Evolutionary conservation across 2,329 filamentous ascomycete species (phyloP).

Genomic region (Nectriaceae sp.): DNA sequence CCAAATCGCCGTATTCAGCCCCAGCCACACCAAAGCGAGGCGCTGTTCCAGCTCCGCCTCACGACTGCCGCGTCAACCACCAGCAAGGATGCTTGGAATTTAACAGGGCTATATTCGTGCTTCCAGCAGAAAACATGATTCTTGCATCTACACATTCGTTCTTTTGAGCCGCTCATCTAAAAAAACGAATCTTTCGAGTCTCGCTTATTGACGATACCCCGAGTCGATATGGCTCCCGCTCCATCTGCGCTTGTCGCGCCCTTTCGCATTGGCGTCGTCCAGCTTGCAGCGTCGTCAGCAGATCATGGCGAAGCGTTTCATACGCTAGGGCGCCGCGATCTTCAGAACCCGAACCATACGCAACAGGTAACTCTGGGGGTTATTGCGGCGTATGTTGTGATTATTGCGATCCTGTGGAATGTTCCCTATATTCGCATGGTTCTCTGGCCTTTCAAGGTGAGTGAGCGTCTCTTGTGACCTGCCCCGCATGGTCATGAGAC

Average conservation of each 20-base stretch:
- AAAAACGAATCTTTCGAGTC: too few relatives aligned
- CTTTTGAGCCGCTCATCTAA: neutral
- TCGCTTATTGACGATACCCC: too few relatives aligned
- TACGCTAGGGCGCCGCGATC: slow-evolving; percentile 49
- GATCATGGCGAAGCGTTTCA: slow-evolving; percentile 14
- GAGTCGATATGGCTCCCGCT: slow-evolving; percentile 19
- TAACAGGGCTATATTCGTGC: too few relatives aligned
- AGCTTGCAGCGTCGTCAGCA: slow-evolving; percentile 8
- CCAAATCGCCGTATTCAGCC: neutral
- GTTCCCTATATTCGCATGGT: slow-evolving; percentile 73
- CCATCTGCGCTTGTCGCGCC: slow-evolving; percentile 15
- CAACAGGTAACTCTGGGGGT: slow-evolving; percentile 72
- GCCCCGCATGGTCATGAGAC: neutral
- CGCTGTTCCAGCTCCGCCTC: slow-evolving; percentile 32
- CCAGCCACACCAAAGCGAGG: slow-evolving; percentile 28
- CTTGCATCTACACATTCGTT: slow-evolving; percentile 1
- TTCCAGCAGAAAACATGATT: too few relatives aligned
- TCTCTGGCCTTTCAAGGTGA: slow-evolving; percentile 79
- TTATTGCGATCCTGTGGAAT: slow-evolving; percentile 79
- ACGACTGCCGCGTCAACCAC: slow-evolving; percentile 29
- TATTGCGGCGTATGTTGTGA: slow-evolving; percentile 71
- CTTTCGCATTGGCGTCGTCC: slow-evolving; percentile 15
- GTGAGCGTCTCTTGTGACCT: slow-evolving; percentile 3
- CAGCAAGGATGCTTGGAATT: slow-evolving; percentile 13
- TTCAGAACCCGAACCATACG: slow-evolving; percentile 63